Conservation (phyloP, 140 eudicot species). For the Flaveria floridana region DNA sequence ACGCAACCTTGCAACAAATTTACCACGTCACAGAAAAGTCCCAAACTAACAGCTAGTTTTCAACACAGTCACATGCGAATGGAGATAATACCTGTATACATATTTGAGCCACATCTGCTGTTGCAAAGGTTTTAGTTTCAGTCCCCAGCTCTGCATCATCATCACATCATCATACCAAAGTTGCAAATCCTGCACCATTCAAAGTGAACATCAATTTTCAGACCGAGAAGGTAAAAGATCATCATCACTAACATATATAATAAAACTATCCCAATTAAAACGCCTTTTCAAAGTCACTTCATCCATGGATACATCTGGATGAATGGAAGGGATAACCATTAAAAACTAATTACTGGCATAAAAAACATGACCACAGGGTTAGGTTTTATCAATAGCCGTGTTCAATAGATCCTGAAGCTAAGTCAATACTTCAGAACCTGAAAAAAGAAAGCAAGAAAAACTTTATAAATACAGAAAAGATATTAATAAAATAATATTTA, state of each 20-base stretch:
- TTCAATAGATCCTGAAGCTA: too few species aligned
- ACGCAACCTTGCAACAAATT: conserved; percentile 47
- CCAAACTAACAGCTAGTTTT: neutral
- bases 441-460: too few species aligned
- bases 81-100: conserved; percentile 65
- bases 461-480: too few species aligned
- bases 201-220: neutral
- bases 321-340: too few species aligned
- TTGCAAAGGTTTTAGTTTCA: conserved; percentile 62
- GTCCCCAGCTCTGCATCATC: conserved; percentile 75
- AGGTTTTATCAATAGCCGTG: too few species aligned
- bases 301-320: too few species aligned
- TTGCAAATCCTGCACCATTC: neutral
- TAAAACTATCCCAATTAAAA: neutral
- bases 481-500: too few species aligned
- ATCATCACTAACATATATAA: neutral
- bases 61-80: neutral
- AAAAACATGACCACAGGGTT: too few species aligned
- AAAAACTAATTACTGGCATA: too few species aligned
- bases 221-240: neutral
- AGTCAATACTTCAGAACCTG: too few species aligned
- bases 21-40: neutral
- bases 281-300: too few species aligned
- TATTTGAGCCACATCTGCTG: conserved; percentile 91
- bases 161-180: conserved; percentile 11